phyloP scores from a whole-genome alignment of 2,329 filamentous ascomycete species.

The Xylaria sp. region DNA sequence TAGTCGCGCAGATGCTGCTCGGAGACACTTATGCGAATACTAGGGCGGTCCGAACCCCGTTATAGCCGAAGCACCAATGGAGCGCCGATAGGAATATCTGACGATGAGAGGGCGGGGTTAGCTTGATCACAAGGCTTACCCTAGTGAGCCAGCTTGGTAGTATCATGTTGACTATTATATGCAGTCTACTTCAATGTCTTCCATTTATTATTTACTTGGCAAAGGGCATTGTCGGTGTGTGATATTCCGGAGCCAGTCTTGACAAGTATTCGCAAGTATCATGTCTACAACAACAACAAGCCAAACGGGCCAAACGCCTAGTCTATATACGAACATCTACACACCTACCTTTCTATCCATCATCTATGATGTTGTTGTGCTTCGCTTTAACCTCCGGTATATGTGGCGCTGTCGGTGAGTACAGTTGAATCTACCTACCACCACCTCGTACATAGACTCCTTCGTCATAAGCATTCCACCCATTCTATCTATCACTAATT shows the following conservation, averaged over 20 bases:
- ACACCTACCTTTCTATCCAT: constrained; percentile 33
- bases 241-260: background rate
- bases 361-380: constrained; percentile 41
- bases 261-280: background rate
- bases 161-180: constrained; percentile 1
- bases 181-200: background rate
- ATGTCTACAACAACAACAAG: constrained; percentile 13
- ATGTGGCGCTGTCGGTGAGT: constrained; percentile 51
- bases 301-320: background rate
- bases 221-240: background rate
- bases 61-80: background rate
- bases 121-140: background rate
- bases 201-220: constrained; percentile 16
- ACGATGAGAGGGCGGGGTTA: background rate
- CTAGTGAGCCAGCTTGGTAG: background rate
- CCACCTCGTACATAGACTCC: background rate
- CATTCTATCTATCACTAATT: background rate
- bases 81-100: background rate
- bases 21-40: background rate
- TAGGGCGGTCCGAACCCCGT: constrained; percentile 2
- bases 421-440: background rate
- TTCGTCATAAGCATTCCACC: background rate
- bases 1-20: constrained; percentile 6
- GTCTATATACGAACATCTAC: constrained; percentile 28
- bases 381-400: constrained; percentile 50